Evolutionary conservation across 1,284 basidiomycete genomes (phyloP).

Genomic region (Papiliotrema laurentii): DNA sequence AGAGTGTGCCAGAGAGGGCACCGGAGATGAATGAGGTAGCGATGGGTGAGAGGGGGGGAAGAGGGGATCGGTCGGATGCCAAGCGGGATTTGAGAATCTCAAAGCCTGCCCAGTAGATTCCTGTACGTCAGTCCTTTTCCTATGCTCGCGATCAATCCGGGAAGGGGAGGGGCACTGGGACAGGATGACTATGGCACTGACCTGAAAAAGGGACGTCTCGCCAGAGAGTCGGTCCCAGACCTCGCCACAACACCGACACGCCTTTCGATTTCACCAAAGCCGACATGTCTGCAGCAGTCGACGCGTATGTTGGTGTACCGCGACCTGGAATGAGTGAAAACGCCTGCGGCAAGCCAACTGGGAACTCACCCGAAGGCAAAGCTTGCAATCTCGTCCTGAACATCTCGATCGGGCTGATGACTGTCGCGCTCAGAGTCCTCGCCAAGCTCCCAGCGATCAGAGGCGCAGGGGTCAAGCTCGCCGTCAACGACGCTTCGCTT

Average conservation of each 20-base stretch:
- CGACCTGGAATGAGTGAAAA: constrained; percentile 49
- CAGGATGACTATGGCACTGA: no score
- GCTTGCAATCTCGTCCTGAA: constrained; percentile 91
- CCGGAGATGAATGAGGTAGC: constrained; percentile 43
- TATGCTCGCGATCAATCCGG: no score
- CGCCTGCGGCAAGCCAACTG: neutral
- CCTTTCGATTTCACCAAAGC: constrained; percentile 62
- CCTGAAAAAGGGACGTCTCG: constrained; percentile 96
- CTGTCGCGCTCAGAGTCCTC: constrained; percentile 70
- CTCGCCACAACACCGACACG: constrained; percentile 73
- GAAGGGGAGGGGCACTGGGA: no score
- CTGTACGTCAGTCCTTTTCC: constrained; percentile 21
- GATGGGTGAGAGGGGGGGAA: constrained; percentile 32
- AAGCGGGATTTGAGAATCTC: constrained; percentile 43
- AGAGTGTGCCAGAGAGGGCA: constrained; percentile 52
- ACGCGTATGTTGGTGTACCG: constrained; percentile 60
- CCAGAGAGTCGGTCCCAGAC: constrained; percentile 88
- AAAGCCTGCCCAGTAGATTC: constrained; percentile 48
- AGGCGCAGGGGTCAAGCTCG: constrained; percentile 59
- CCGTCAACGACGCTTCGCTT: constrained; percentile 13
- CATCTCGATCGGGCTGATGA: constrained; percentile 87
- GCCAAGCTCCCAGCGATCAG: constrained; percentile 78
- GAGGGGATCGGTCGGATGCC: constrained; percentile 23
- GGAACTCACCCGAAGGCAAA: constrained; percentile 52
- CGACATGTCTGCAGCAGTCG: constrained; percentile 33